Percentiles rank a stretch among this genome's conserved stretches.
These are phyloP conservation scores for Aquilaria malaccensis DNA, from an alignment of 345 rosid genomes.

Conservation along the genomic window DNA sequence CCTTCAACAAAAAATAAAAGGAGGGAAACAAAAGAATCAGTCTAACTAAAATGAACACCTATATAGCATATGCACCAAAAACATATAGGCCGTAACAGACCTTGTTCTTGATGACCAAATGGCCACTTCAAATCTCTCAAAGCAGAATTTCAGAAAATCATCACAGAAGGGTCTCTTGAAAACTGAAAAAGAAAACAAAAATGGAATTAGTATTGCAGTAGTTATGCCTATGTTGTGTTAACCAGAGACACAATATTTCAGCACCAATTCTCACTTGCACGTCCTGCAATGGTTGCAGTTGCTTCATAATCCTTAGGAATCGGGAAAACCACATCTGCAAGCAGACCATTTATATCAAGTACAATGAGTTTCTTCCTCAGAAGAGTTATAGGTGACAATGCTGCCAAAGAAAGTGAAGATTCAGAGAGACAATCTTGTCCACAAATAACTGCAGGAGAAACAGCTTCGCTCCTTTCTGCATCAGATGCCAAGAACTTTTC, in stretches of 20 bases:
- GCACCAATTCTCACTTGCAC: constrained; percentile 45
- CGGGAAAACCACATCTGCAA: constrained; percentile 51
- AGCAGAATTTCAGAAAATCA: constrained; percentile 48
- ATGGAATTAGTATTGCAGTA: constrained; percentile 1
- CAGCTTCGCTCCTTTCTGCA: constrained; percentile 5
- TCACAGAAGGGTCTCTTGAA: constrained; percentile 46
- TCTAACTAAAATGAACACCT: neutral
- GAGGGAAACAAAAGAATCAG: neutral
- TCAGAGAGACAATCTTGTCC: constrained; percentile 1
- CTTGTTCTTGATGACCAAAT: constrained; percentile 52
- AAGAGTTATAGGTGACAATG: constrained; percentile 7
- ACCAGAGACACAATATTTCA: neutral
- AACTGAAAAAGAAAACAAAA: constrained; percentile 21
- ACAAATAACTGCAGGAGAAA: neutral
- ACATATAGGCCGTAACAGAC: constrained; percentile 17
- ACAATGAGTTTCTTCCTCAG: constrained; percentile 54
- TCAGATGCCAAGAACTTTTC: constrained; percentile 5
- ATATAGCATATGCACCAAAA: neutral
- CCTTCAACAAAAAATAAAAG: neutral
- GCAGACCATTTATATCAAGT: constrained; percentile 89
- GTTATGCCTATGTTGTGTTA: neutral
- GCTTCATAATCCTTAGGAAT: constrained; percentile 35
- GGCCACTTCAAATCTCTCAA: constrained; percentile 53
- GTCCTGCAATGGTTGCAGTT: constrained; percentile 39
- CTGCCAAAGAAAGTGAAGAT: constrained; percentile 6